Percentiles rank a stretch among this genome's conserved stretches.
Conservation (phyloP, 192 early-diverging fungal genomes). For the Linnemannia elongata region DNA sequence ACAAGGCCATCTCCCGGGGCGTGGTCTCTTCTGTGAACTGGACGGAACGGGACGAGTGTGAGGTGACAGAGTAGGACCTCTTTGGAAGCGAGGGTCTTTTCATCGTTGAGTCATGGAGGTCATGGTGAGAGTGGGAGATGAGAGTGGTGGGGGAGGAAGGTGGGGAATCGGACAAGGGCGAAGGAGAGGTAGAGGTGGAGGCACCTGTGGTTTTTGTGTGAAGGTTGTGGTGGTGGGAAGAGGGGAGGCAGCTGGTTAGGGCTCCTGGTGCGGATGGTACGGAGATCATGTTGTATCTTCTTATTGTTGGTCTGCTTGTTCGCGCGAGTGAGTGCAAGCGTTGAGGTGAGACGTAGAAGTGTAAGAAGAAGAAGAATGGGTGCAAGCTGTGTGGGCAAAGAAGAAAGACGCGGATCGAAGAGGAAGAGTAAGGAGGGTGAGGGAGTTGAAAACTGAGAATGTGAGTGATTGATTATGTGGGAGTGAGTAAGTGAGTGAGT, state of each 20-base stretch:
- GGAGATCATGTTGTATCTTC: conserved; percentile 31
- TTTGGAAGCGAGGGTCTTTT: not conserved
- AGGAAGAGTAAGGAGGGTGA: not conserved
- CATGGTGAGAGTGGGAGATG: not conserved
- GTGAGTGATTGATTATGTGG: not conserved
- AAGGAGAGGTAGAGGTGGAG: not conserved
- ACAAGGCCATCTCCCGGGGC: conserved; percentile 36
- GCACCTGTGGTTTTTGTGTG: not conserved
- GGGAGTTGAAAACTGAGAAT: not conserved
- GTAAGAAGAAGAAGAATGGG: not conserved
- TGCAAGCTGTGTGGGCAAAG: not conserved
- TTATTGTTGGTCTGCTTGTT: not conserved
- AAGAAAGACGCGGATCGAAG: not conserved
- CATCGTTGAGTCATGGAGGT: not conserved
- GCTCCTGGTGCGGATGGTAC: conserved; percentile 29
- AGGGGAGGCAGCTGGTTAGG: not conserved
- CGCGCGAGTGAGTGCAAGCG: not conserved
- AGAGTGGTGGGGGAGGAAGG: conserved; percentile 2
- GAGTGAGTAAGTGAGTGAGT: conserved; percentile 10
- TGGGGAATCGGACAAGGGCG: not conserved
- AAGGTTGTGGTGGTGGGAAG: conserved; percentile 13
- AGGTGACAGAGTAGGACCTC: conserved; percentile 28
- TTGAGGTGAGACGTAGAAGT: not conserved
- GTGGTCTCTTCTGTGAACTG: conserved; percentile 38
- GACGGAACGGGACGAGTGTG: conserved; percentile 40